Conservation (phyloP, 306 rosid genomes). For the Quercus aquifolioides region DNA sequence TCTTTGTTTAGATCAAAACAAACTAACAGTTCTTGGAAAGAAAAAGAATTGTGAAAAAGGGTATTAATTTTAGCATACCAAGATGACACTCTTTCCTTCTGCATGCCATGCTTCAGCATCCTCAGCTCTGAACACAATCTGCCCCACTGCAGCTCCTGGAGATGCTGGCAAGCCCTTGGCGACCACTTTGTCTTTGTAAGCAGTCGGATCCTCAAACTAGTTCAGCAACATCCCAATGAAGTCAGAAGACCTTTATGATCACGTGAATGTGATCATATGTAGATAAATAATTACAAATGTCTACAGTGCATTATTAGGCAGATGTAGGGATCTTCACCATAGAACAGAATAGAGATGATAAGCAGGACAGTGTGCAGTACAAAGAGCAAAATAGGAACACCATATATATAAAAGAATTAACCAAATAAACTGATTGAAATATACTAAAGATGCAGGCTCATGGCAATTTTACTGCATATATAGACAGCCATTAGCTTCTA, state of each 20-base stretch:
- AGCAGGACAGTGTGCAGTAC: neutral
- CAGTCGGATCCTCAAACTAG: slow-evolving; percentile 84
- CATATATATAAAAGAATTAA: neutral
- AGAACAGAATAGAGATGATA: neutral
- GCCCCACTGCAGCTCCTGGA: slow-evolving; percentile 98
- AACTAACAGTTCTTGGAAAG: neutral
- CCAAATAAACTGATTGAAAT: too few relatives aligned
- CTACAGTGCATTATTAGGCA: neutral
- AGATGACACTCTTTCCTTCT: slow-evolving; percentile 85
- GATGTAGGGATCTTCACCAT: neutral
- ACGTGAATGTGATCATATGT: slow-evolving; percentile 12
- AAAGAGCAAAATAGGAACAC: neutral
- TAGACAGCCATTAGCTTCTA: neutral
- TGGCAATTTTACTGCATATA: neutral
- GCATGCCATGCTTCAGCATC: slow-evolving; percentile 95
- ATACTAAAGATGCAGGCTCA: too few relatives aligned
- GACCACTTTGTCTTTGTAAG: slow-evolving; percentile 75
- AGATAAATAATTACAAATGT: neutral
- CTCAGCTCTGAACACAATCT: slow-evolving; percentile 69
- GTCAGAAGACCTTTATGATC: slow-evolving; percentile 16
- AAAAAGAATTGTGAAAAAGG: slow-evolving; percentile 6
- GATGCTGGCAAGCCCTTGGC: slow-evolving; percentile 95
- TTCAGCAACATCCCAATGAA: slow-evolving; percentile 22
- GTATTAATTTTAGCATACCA: slow-evolving; percentile 43
- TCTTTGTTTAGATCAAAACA: neutral